Base-by-base conservation (phyloP, 768 basidiomycete species). In the Termitomyces sp. region DNA sequence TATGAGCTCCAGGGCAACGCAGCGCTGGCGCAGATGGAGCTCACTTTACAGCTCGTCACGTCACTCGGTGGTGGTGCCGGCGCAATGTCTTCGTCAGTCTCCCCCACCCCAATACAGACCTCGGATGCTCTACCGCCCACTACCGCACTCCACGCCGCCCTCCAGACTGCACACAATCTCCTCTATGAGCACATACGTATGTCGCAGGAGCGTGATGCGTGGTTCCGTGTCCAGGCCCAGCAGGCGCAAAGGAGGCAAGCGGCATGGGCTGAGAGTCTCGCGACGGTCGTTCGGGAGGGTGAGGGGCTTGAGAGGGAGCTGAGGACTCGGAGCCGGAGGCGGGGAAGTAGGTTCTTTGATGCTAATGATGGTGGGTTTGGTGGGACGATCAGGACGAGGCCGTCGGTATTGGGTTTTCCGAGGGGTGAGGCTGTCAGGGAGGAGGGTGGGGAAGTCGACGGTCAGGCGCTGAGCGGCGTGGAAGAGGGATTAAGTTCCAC, bases 181-280 rank as follows among this genome's bases (percentile, higher is more conserved):
- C 67, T 90, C n/a, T 72, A 71, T 50, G 86, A 89, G 56, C 91
- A 89, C 63, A 72, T 84, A 2, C 69, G 78, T 43, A 90, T 94
- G 83, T 75, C 79, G 5, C 76, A 77, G 54, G 86, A 88, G 56
- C 78, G 95, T n/a, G 95, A 97, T 60, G 79, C 81, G 48, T 97
- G 88, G 81, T 94, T 84, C 76, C 78, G 77, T 55, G 71, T 76
- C 30, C 80, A 84, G 62, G 73, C 94, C 10, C 79, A 79, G 60
- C 79, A 81, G 25, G 89, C 93, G 66, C 75, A 78, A 47, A 75
- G 79, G 61, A 76, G 85, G 25, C 84, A 85, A 64, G 73, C 66
- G 11, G 75, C 94, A 27, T 98, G 95, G 95, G 94, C 96, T 71
- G 88, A 93, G 72, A 95, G 90, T 68, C 70, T 98, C 65, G 84